Base-by-base conservation (phyloP, 2,329 filamentous ascomycete species). In the Pseudogymnoascus sp. region DNA sequence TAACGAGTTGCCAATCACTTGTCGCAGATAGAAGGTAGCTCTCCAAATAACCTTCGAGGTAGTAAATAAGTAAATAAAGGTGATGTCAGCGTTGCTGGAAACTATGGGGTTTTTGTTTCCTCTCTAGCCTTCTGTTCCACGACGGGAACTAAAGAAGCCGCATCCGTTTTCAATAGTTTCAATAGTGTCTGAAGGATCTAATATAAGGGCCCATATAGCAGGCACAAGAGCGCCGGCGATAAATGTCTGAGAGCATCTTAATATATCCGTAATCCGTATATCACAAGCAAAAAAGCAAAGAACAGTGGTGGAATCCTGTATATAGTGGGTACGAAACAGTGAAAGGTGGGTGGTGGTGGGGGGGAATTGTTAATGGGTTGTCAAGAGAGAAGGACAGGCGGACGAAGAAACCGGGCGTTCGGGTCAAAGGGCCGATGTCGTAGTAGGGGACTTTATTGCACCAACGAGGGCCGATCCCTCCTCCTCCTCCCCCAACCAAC, bases 1-100 rank as follows among this genome's bases (percentile, higher is more conserved):
- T 59, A 59, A 33, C n/a, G 48, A 55, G 48, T 55, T 12, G 48
- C 48, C 31, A 55, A 55, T 55, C 48, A 33, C 48, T 33, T 42
- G 17, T 42, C 39, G 39, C 39, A 42, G 15, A n/a, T 7, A 15
- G n/a, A 31, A 58, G 51, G n/a, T 17, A 36, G 29, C 5, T 29
- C 17, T 36, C 10, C 8, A 21, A 12, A 59, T 21, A 39, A 15
- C 15, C 21, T 38, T 38, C 29, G 13, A 59, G 31, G 31, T 9
- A 15, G 55, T 59, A 36, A 59, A 59, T 27, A 59, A 21, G 21
- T 21, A 21, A 21, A 21, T 21, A 21, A 21, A 21, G 6, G 17
- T 59, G 31, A 59, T 59, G 35, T 59, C 55, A 59, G 55, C 33
- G 55, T 8, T 13, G 55, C 55, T 59, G 21, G 31, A 35, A 21